These are phyloP conservation scores for Exophiala mesophila DNA, from an alignment of 2,329 filamentous ascomycete genomes.

Conservation along the genomic window DNA sequence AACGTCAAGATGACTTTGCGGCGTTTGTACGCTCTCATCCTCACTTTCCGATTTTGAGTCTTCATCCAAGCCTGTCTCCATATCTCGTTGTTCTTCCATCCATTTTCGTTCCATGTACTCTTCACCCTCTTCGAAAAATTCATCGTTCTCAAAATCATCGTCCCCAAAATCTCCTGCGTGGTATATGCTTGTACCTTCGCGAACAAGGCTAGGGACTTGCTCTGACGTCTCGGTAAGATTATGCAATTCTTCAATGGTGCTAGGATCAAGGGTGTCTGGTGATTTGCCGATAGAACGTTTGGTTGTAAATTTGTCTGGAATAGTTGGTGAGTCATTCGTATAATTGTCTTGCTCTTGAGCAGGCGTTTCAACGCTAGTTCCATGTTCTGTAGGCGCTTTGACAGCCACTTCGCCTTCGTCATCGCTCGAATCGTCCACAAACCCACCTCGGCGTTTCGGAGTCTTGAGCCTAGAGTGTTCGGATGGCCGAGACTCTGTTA, in stretches of 20 bases:
- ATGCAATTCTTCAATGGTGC: background rate
- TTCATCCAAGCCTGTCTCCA: constrained; percentile 43
- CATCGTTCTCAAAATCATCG: constrained; percentile 58
- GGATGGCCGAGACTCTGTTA: background rate
- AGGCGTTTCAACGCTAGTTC: background rate
- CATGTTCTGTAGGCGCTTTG: background rate
- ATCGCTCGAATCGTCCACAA: constrained; percentile 44
- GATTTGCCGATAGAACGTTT: background rate
- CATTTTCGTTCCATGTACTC: constrained; percentile 63
- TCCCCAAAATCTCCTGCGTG: constrained; percentile 47
- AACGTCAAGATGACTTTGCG: constrained; percentile 22
- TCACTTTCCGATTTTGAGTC: constrained; percentile 51
- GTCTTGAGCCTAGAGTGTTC: constrained; percentile 3
- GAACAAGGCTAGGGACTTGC: constrained; percentile 42
- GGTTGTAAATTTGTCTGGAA: too few species aligned
- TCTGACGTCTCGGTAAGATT: constrained; percentile 5
- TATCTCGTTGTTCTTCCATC: constrained; percentile 64
- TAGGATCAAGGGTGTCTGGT: background rate
- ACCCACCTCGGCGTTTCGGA: constrained; percentile 24
- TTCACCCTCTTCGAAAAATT: constrained; percentile 58
- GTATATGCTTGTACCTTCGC: constrained; percentile 44
- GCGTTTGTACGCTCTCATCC: constrained; percentile 20
- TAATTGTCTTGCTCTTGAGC: background rate
- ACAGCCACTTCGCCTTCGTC: constrained; percentile 31
- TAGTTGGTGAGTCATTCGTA: too few species aligned